phyloP scores from a whole-genome alignment of 2,329 filamentous ascomycete species.

The Ophiostoma montium region DNA sequence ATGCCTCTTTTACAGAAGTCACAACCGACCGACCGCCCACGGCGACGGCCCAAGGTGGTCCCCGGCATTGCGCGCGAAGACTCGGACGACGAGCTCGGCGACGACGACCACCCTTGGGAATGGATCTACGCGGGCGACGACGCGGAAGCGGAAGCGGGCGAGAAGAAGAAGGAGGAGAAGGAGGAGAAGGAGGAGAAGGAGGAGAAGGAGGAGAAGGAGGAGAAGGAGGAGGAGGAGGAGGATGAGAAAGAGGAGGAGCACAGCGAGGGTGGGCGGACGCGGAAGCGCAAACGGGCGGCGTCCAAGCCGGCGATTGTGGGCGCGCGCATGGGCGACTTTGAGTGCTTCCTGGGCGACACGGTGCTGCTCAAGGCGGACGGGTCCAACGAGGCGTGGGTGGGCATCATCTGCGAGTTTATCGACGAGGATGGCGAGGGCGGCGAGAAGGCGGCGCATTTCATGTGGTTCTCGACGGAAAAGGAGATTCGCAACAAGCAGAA shows the following conservation, averaged over 20 bases:
- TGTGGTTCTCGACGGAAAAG: conserved; percentile 91
- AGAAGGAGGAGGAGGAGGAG: not conserved
- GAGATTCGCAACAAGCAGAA: conserved; percentile 75
- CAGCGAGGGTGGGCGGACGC: conserved; percentile 2
- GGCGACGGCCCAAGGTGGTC: conserved; percentile 14
- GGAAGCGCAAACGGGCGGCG: conserved; percentile 23
- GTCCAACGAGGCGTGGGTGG: conserved; percentile 80
- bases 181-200: not conserved
- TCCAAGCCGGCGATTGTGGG: conserved; percentile 51
- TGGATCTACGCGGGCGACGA: conserved; percentile 57
- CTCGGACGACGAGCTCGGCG: conserved; percentile 74
- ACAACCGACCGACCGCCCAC: not conserved
- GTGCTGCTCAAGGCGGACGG: conserved; percentile 82
- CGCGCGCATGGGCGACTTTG: conserved; percentile 68
- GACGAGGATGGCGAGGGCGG: conserved; percentile 54
- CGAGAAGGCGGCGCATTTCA: conserved; percentile 71
- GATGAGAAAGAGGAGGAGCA: not conserved
- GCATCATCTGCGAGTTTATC: conserved; percentile 70
- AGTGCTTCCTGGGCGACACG: conserved; percentile 68
- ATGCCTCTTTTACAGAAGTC: conserved; percentile 11
- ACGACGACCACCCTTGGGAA: conserved; percentile 61
- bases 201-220: not conserved
- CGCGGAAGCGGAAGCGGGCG: too few relatives aligned
- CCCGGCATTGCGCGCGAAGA: conserved; percentile 58
- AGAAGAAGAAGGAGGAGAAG: not conserved